A percentile compares a stretch with the other conserved stretches of the same genome.
phyloP scores from a whole-genome alignment of 306 rosid genomes.

The Prunus mume region DNA sequence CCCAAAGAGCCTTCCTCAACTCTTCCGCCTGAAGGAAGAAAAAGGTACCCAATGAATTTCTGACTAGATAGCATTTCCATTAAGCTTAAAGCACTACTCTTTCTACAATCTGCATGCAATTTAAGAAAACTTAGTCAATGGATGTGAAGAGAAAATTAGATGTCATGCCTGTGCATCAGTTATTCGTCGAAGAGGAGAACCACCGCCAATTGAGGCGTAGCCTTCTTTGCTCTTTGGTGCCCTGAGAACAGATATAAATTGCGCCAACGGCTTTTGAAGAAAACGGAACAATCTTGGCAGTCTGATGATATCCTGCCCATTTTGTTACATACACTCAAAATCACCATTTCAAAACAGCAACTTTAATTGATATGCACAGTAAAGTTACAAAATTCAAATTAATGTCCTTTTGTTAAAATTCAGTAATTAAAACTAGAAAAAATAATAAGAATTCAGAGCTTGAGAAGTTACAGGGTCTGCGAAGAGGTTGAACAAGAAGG shows the following conservation, averaged over 20 bases:
- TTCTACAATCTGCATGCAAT: background rate
- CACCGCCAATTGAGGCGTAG: slow-evolving; percentile 96
- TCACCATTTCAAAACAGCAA: background rate
- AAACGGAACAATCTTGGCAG: slow-evolving; percentile 82
- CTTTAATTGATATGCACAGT: background rate
- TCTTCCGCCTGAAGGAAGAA: slow-evolving; percentile 56
- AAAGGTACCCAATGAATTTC: background rate
- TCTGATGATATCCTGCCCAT: slow-evolving; percentile 81
- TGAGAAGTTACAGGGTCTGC: slow-evolving; percentile 78
- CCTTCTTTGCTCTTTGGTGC: slow-evolving; percentile 98
- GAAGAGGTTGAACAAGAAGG: slow-evolving; percentile 89
- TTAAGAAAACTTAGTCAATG: background rate
- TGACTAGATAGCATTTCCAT: slow-evolving; percentile 13
- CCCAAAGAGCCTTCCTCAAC: slow-evolving; percentile 65
- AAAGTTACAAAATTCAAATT: background rate
- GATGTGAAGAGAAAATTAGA: background rate
- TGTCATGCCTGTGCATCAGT: slow-evolving; percentile 85
- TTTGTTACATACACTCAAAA: background rate
- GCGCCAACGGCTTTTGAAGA: slow-evolving; percentile 95
- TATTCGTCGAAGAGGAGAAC: slow-evolving; percentile 87
- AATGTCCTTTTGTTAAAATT: background rate
- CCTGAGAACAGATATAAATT: slow-evolving; percentile 73
- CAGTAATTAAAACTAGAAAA: background rate
- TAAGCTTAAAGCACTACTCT: slow-evolving; percentile 10
- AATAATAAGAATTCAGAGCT: background rate